These are phyloP conservation scores for Xylaria sp. DNA, from an alignment of 2,329 filamentous ascomycete species.

Conservation along the genomic window DNA sequence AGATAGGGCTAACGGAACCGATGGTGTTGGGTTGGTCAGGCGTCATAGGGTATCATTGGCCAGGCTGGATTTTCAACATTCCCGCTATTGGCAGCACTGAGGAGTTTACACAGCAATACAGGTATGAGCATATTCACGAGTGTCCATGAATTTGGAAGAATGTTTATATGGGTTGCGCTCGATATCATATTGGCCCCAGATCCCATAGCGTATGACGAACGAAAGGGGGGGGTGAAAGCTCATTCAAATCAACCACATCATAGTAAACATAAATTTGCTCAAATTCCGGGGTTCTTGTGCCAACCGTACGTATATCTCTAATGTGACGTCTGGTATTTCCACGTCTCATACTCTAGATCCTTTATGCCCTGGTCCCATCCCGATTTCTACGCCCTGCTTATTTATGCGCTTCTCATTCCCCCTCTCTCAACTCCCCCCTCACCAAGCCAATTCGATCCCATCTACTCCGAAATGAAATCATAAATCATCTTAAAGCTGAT, in stretches of 20 bases:
- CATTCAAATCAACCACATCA: too few relatives aligned
- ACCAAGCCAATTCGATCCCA: not conserved
- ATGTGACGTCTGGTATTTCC: not conserved
- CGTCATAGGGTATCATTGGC: conserved; percentile 14
- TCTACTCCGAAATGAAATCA: conserved; percentile 56
- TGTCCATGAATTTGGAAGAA: not conserved
- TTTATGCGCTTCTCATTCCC: not conserved
- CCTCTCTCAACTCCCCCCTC: too few relatives aligned
- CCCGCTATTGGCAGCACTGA: not conserved
- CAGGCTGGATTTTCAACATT: conserved; percentile 34
- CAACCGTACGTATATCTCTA: not conserved
- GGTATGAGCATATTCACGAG: not conserved
- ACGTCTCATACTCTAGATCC: not conserved
- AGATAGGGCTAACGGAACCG: conserved; percentile 10
- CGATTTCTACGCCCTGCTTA: not conserved
- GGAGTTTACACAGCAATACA: conserved; percentile 1
- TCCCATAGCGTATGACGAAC: not conserved
- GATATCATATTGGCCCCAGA: not conserved
- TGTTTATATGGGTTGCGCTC: not conserved
- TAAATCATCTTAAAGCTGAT: conserved; percentile 66
- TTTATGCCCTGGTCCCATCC: not conserved
- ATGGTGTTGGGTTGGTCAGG: conserved; percentile 16
- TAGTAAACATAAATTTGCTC: not conserved
- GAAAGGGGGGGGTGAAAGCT: too few relatives aligned
- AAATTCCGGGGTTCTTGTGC: not conserved